These are phyloP conservation scores for Artemisia annua DNA, from an alignment of 129 eudicot species.

Conservation along the genomic window DNA sequence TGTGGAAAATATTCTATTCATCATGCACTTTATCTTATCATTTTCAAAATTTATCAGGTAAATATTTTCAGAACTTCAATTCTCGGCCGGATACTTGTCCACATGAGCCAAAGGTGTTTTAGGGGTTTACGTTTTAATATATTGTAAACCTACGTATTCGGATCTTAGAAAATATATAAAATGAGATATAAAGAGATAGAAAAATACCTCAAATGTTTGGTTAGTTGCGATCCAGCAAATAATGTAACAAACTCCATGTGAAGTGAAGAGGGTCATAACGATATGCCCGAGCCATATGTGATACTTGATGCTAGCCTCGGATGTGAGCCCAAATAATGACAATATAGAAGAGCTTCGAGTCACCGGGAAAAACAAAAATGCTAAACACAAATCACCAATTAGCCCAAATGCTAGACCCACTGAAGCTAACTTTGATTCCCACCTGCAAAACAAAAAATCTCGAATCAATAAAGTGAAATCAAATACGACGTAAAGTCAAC, in stretches of 20 bases:
- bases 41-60: slow-evolving; percentile 21
- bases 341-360: slow-evolving; percentile 72
- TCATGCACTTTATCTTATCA: slow-evolving; percentile 10
- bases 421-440: slow-evolving; percentile 59
- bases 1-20: slow-evolving; percentile 22
- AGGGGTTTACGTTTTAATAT: too few relatives aligned
- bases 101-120: too few relatives aligned
- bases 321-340: slow-evolving; percentile 63
- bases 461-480: neutral
- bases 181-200: neutral
- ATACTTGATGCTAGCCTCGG: slow-evolving; percentile 80
- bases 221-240: slow-evolving; percentile 59
- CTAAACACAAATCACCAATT: slow-evolving; percentile 60
- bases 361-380: slow-evolving; percentile 79
- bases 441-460: slow-evolving; percentile 36
- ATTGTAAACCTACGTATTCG: too few relatives aligned
- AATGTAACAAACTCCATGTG: slow-evolving; percentile 73
- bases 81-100: neutral
- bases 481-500: neutral
- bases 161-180: neutral
- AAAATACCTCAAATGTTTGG: slow-evolving; percentile 52
- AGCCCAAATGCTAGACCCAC: slow-evolving; percentile 61
- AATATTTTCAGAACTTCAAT: slow-evolving; percentile 13
- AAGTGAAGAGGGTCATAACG: slow-evolving; percentile 63
- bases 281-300: slow-evolving; percentile 90